Evolutionary conservation across 1,139 yeast genomes (phyloP).

Genomic region (Saccharomyces hybrid): DNA sequence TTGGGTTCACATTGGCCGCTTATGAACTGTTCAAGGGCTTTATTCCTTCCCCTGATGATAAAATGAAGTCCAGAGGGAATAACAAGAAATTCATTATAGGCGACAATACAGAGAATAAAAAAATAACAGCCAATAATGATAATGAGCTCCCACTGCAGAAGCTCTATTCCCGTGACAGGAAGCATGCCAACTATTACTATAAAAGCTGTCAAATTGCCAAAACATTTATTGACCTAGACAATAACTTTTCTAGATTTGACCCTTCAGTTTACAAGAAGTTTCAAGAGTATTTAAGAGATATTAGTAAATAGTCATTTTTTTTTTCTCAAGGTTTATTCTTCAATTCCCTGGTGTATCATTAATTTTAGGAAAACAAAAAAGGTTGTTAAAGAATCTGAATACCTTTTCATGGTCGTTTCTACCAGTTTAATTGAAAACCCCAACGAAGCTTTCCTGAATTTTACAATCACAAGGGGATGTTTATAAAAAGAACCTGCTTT

Average conservation of each 20-base stretch:
- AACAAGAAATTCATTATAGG: neutral
- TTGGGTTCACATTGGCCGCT: conserved; percentile 94
- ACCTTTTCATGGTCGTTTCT: neutral
- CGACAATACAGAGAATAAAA: conserved; percentile 2
- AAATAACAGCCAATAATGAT: conserved; percentile 19
- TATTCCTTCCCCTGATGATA: conserved; percentile 42
- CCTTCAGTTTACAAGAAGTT: conserved; percentile 45
- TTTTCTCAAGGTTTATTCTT: neutral
- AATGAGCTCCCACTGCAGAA: conserved; percentile 10
- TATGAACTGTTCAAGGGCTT: conserved; percentile 73
- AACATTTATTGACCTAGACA: conserved; percentile 55
- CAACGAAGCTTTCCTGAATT: neutral
- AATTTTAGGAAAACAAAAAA: neutral
- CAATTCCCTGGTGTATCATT: neutral
- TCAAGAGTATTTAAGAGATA: conserved; percentile 34
- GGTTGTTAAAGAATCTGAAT: neutral
- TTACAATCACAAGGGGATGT: neutral
- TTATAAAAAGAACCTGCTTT: too few species aligned
- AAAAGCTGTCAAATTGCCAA: conserved; percentile 57
- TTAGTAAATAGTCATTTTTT: neutral
- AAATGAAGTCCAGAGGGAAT: neutral
- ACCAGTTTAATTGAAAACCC: neutral
- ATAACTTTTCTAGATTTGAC: conserved; percentile 53
- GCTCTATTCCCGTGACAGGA: conserved; percentile 8
- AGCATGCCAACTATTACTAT: conserved; percentile 41